phyloP scores from a whole-genome alignment of 441 rosid species.

The Melastoma candidum region DNA sequence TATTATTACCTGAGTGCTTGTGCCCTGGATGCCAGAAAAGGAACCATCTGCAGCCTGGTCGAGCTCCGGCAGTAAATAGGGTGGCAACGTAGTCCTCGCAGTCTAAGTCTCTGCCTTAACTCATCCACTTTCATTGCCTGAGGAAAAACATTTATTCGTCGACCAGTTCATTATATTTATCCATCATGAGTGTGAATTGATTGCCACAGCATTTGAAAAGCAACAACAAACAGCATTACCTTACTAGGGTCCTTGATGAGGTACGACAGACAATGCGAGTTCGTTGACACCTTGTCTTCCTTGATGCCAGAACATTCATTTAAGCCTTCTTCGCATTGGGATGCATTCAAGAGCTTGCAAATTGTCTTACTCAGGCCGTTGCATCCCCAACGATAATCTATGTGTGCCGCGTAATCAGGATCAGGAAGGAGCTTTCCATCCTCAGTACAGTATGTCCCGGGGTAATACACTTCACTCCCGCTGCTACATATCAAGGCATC shows the following conservation, averaged over 20 bases:
- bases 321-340: slow-evolving; percentile 40
- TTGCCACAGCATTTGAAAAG: not conserved
- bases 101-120: slow-evolving; percentile 83
- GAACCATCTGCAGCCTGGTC: slow-evolving; percentile 67
- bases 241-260: slow-evolving; percentile 46
- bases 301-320: slow-evolving; percentile 42
- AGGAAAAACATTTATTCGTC: slow-evolving; percentile 14
- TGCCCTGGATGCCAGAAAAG: slow-evolving; percentile 89
- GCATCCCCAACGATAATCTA: slow-evolving; percentile 82
- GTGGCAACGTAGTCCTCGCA: slow-evolving; percentile 95
- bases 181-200: not conserved
- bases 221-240: slow-evolving; percentile 24
- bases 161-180: not conserved
- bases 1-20: slow-evolving; percentile 70
- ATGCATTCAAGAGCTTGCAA: slow-evolving; percentile 63
- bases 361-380: slow-evolving; percentile 87
- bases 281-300: slow-evolving; percentile 54
- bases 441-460: slow-evolving; percentile 49
- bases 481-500: slow-evolving; percentile 91
- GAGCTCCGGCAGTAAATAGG: slow-evolving; percentile 89
- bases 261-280: slow-evolving; percentile 71
- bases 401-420: slow-evolving; percentile 80
- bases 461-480: slow-evolving; percentile 87
- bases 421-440: slow-evolving; percentile 73
- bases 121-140: slow-evolving; percentile 75